These are phyloP conservation scores for Colletotrichum sp. DNA, from an alignment of 2,329 filamentous ascomycete genomes.

Conservation along the genomic window DNA sequence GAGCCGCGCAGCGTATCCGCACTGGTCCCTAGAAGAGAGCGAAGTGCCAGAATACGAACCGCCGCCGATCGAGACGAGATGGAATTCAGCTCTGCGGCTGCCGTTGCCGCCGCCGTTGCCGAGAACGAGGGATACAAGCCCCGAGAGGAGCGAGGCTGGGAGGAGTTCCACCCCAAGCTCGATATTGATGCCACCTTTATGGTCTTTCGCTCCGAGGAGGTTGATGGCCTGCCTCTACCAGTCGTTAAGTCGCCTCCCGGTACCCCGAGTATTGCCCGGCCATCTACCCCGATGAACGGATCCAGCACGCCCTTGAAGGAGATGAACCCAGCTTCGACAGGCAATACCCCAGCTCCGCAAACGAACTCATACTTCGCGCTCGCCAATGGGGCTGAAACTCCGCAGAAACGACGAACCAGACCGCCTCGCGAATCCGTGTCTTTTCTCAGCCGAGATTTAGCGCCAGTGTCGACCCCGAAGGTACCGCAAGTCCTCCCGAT, in stretches of 20 bases:
- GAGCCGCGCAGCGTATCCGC: slow-evolving; percentile 40
- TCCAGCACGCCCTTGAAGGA: slow-evolving; percentile 53
- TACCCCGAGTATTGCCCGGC: slow-evolving; percentile 33
- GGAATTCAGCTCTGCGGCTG: slow-evolving; percentile 86
- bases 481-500: slow-evolving; percentile 75
- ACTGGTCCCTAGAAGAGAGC: slow-evolving; percentile 59
- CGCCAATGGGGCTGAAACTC: slow-evolving; percentile 38
- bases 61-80: slow-evolving; percentile 65
- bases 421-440: slow-evolving; percentile 56
- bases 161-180: slow-evolving; percentile 95
- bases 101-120: slow-evolving; percentile 84
- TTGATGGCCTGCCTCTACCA: slow-evolving; percentile 73
- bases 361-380: slow-evolving; percentile 35
- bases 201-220: slow-evolving; percentile 81
- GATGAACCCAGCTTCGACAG: slow-evolving; percentile 45
- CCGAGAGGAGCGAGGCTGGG: slow-evolving; percentile 94
- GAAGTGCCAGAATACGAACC: slow-evolving; percentile 61
- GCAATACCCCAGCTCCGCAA: slow-evolving; percentile 47
- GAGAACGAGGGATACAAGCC: slow-evolving; percentile 98
- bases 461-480: slow-evolving; percentile 52
- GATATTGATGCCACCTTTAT: slow-evolving; percentile 85
- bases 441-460: slow-evolving; percentile 56
- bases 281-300: slow-evolving; percentile 46
- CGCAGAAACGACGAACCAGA: slow-evolving; percentile 49
- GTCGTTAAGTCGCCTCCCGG: slow-evolving; percentile 34